A percentile compares a stretch with the other conserved stretches of the same genome.
phyloP scores from a whole-genome alignment of 108 stramenopile genomes.

The Skeletonema grethae region DNA sequence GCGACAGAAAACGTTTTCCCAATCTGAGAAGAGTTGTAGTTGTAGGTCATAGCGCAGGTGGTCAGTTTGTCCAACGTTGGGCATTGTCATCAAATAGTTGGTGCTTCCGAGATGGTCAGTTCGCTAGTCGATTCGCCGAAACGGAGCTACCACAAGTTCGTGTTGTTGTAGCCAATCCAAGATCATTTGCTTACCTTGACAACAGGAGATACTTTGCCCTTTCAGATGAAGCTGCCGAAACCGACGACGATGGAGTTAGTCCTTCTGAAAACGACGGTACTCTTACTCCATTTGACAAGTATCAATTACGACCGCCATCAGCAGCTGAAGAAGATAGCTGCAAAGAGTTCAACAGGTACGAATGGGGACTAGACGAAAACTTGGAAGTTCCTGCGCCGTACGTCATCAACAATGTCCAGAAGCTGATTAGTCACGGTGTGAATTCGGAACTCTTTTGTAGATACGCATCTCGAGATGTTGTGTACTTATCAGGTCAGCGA shows the following conservation, averaged over 20 bases:
- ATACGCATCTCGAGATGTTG: conserved; percentile 60
- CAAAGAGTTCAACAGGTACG: conserved; percentile 68
- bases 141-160: conserved; percentile 32
- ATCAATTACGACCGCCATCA: conserved; percentile 32
- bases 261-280: conserved; percentile 12
- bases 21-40: conserved; percentile 58
- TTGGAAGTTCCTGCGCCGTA: conserved; percentile 60
- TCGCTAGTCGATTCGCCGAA: not conserved
- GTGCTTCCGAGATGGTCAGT: conserved; percentile 39
- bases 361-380: conserved; percentile 75
- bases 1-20: conserved; percentile 48
- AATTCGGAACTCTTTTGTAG: conserved; percentile 43
- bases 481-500: conserved; percentile 71
- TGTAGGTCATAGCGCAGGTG: conserved; percentile 86
- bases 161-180: conserved; percentile 81
- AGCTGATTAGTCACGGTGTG: conserved; percentile 29
- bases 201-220: conserved; percentile 51
- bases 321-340: conserved; percentile 37
- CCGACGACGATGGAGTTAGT: conserved; percentile 18
- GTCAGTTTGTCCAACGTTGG: conserved; percentile 84
- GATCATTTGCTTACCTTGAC: conserved; percentile 75
- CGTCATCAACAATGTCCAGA: conserved; percentile 24
- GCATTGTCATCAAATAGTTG: conserved; percentile 66
- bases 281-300: conserved; percentile 9
- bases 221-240: not conserved